Conservation (phyloP, 2,329 filamentous ascomycete species). For the Colletotrichum siamense region DNA sequence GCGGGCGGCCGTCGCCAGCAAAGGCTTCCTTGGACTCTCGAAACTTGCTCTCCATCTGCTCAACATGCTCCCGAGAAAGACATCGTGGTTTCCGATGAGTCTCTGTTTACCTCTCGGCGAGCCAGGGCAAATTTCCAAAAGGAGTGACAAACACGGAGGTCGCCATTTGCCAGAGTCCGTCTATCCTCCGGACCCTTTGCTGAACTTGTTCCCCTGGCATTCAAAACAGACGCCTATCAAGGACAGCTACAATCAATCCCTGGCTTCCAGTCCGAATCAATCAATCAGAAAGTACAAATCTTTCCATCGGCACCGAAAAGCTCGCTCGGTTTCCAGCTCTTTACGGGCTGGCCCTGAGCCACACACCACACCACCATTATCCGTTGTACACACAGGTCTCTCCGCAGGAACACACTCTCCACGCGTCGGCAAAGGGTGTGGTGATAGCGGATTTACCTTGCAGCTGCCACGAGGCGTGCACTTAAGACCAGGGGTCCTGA, state of each 20-base stretch:
- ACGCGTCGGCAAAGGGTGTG: slow-evolving; percentile 7
- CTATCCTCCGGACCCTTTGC: neutral
- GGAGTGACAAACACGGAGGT: neutral
- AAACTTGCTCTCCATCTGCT: neutral
- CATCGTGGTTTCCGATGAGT: neutral
- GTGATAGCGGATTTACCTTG: slow-evolving; percentile 20
- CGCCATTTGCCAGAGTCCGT: neutral
- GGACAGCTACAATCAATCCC: neutral
- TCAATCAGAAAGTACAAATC: neutral
- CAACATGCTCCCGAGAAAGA: neutral
- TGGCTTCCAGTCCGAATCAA: neutral
- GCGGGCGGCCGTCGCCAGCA: neutral
- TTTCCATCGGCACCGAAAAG: neutral
- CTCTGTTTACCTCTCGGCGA: neutral
- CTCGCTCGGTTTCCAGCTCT: neutral
- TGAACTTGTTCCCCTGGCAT: neutral
- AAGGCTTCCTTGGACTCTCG: neutral
- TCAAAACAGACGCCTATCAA: neutral
- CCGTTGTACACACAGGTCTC: neutral
- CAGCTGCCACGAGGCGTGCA: slow-evolving; percentile 22
- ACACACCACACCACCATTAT: neutral
- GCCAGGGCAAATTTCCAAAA: neutral
- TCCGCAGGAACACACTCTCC: neutral
- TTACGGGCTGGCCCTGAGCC: neutral
- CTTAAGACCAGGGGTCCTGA: slow-evolving; percentile 21